Conservation (phyloP, 495 filamentous ascomycete genomes). For the Neurospora sp. region DNA sequence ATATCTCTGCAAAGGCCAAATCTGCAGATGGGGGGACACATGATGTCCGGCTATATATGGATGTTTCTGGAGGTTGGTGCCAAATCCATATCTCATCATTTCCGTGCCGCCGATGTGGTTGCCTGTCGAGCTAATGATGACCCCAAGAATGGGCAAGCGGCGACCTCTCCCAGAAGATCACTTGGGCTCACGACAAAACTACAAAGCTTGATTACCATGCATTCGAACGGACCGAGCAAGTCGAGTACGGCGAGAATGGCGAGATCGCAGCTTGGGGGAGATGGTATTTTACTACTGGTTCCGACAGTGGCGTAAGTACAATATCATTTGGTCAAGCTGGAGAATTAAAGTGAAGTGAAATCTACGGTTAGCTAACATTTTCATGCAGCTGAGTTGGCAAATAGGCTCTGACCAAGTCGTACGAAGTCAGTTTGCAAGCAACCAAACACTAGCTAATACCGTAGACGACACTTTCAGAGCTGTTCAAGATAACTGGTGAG, state of each 20-base stretch:
- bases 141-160: conserved; percentile 36
- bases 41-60: conserved; percentile 71
- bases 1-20: conserved; percentile 58
- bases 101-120: conserved; percentile 28
- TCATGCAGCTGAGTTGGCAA: conserved; percentile 44
- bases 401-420: conserved; percentile 56
- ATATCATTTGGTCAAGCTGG: not conserved
- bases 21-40: conserved; percentile 46
- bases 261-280: conserved; percentile 83
- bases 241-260: conserved; percentile 54
- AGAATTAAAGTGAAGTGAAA: not conserved
- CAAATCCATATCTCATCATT: conserved; percentile 35
- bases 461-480: conserved; percentile 57
- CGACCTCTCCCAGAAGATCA: conserved; percentile 22
- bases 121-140: conserved; percentile 12
- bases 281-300: conserved; percentile 56
- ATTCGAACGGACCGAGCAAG: conserved; percentile 51
- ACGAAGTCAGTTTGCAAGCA: conserved; percentile 54
- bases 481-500: conserved; percentile 57
- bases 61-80: conserved; percentile 73
- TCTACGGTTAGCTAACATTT: conserved; percentile 5
- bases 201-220: conserved; percentile 38
- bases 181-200: conserved; percentile 28
- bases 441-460: conserved; percentile 51
- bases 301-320: conserved; percentile 25